Conservation (phyloP, 345 rosid genomes). For the Linum trigynum region DNA sequence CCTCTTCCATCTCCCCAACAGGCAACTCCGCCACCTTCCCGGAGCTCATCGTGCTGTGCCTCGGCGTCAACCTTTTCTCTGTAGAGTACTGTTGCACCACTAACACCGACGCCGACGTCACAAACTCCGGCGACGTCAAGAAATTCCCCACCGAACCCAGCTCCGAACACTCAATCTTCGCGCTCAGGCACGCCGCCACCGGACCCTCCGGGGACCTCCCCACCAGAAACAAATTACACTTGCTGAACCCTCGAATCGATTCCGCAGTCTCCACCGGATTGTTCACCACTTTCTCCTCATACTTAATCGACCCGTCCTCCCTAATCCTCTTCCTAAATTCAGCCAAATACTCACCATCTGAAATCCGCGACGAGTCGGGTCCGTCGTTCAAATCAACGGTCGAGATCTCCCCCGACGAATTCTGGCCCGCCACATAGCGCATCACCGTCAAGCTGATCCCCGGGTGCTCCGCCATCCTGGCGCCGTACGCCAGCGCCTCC, state of each 20-base stretch:
- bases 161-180: conserved; percentile 33
- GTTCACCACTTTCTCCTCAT: conserved; percentile 26
- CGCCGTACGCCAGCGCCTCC: conserved; percentile 49
- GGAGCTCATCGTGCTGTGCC: conserved; percentile 1
- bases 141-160: conserved; percentile 41
- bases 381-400: conserved; percentile 18
- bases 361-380: neutral
- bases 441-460: conserved; percentile 36
- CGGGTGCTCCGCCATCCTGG: conserved; percentile 64
- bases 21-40: neutral
- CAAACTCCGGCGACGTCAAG: conserved; percentile 36
- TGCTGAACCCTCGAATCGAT: conserved; percentile 26
- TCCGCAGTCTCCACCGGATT: conserved; percentile 26
- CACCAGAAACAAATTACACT: conserved; percentile 30
- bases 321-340: conserved; percentile 21
- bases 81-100: conserved; percentile 30
- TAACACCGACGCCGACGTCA: conserved; percentile 35
- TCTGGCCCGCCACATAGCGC: conserved; percentile 23
- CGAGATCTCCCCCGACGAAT: conserved; percentile 14
- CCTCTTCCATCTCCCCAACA: neutral
- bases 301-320: conserved; percentile 22
- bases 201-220: conserved; percentile 30
- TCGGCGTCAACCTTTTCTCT: neutral
- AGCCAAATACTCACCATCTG: conserved; percentile 13
- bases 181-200: conserved; percentile 16